phyloP scores from a whole-genome alignment of 306 rosid species.

The Prunus dulcis region DNA sequence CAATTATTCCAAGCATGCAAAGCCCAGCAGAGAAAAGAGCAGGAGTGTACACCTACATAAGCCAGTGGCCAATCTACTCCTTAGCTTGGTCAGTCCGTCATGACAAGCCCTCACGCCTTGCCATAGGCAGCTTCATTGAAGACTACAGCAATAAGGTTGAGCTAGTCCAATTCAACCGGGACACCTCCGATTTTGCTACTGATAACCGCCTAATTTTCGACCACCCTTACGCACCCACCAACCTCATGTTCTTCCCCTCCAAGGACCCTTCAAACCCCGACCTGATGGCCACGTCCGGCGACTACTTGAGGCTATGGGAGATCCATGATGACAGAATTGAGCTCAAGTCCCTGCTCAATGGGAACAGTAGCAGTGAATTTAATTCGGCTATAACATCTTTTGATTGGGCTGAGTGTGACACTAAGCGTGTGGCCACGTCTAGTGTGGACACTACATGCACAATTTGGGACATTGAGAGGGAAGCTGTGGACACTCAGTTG shows the following conservation, averaged over 20 bases:
- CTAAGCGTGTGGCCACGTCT: slow-evolving; percentile 36
- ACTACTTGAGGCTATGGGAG: slow-evolving; percentile 60
- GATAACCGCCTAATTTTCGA: slow-evolving; percentile 46
- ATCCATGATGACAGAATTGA: slow-evolving; percentile 52
- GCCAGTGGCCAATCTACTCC: slow-evolving; percentile 58
- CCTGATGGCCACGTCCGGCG: slow-evolving; percentile 61
- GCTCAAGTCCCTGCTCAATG: slow-evolving; percentile 45
- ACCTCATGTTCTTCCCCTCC: slow-evolving; percentile 72
- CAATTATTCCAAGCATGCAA: slow-evolving; percentile 32
- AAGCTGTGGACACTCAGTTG: slow-evolving; percentile 46
- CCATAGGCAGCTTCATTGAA: slow-evolving; percentile 57
- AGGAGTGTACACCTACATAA: slow-evolving; percentile 45
- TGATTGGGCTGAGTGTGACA: slow-evolving; percentile 52
- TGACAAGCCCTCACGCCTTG: slow-evolving; percentile 48
- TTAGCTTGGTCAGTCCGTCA: slow-evolving; percentile 59
- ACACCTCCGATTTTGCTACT: slow-evolving; percentile 41
- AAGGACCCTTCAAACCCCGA: slow-evolving; percentile 44
- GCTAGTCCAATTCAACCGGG: slow-evolving; percentile 44
- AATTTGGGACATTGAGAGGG: slow-evolving; percentile 64
- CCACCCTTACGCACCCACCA: slow-evolving; percentile 67
- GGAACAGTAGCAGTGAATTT: slow-evolving; percentile 47
- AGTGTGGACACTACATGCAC: slow-evolving; percentile 62
- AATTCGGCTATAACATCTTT: slow-evolving; percentile 55
- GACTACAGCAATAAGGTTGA: slow-evolving; percentile 65
- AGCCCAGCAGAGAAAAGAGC: slow-evolving; percentile 25